phyloP scores from a whole-genome alignment of 768 basidiomycete species.

The Phlegmacium glaucopus region DNA sequence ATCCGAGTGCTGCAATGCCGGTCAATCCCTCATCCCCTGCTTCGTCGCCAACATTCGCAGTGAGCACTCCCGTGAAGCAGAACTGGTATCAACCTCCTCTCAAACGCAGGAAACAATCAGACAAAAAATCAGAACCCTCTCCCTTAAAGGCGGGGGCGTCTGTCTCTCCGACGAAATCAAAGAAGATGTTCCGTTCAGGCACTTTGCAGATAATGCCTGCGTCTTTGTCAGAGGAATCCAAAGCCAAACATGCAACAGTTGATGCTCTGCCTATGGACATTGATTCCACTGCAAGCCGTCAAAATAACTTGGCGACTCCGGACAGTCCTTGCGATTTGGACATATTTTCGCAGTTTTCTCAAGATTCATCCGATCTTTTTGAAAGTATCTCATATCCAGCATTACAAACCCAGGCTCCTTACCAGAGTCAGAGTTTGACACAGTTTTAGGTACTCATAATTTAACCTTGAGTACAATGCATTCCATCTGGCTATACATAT shows the following conservation, averaged over 20 bases:
- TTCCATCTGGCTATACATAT: too few species aligned
- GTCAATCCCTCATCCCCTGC: slow-evolving; percentile 8
- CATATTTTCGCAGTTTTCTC: slow-evolving; percentile 12
- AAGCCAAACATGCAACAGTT: neutral
- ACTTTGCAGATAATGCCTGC: slow-evolving; percentile 19
- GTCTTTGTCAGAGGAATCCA: neutral
- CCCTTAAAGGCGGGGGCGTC: too few species aligned
- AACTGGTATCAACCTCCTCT: slow-evolving; percentile 31
- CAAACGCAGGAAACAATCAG: slow-evolving; percentile 4
- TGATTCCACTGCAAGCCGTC: too few species aligned
- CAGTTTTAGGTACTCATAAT: slow-evolving; percentile 12
- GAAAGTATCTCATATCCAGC: slow-evolving; percentile 31
- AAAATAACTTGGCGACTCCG: neutral
- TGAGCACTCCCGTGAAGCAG: slow-evolving; percentile 25
- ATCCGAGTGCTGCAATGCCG: slow-evolving; percentile 6
- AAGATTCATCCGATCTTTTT: slow-evolving; percentile 14
- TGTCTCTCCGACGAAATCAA: slow-evolving; percentile 3
- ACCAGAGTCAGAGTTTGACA: slow-evolving; percentile 43
- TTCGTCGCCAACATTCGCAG: slow-evolving; percentile 13
- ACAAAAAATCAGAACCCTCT: neutral
- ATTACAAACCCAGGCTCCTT: slow-evolving; percentile 54
- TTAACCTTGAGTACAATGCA: neutral
- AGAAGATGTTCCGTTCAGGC: slow-evolving; percentile 24
- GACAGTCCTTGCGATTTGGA: neutral
- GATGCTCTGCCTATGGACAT: slow-evolving; percentile 1